A percentile compares a stretch with the other conserved stretches of the same genome.
phyloP scores from a whole-genome alignment of 2,329 filamentous ascomycete genomes.

The Diplodia seriata region DNA sequence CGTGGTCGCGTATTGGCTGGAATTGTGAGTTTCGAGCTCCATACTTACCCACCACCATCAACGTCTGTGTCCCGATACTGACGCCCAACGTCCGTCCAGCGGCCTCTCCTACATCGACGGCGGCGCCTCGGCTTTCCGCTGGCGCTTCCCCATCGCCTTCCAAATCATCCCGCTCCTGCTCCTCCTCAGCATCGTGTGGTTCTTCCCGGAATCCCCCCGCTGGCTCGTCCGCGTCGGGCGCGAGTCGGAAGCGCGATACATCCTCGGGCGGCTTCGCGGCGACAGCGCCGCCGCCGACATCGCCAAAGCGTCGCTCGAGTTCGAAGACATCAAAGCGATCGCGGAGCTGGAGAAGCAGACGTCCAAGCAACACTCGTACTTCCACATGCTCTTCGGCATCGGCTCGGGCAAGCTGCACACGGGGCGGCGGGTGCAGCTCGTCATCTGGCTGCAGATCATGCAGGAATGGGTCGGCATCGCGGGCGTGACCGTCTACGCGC shows the following conservation, averaged over 20 bases:
- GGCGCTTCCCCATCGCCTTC: constrained; percentile 74
- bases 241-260: constrained; percentile 70
- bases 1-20: constrained; percentile 63
- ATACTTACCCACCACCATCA: no score
- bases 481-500: constrained; percentile 68
- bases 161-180: constrained; percentile 70
- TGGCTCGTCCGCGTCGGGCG: constrained; percentile 72
- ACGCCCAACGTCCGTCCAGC: not conserved
- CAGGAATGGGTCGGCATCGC: constrained; percentile 75
- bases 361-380: constrained; percentile 63
- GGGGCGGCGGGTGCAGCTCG: constrained; percentile 71
- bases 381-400: constrained; percentile 71
- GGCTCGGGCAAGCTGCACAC: constrained; percentile 71
- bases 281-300: constrained; percentile 56
- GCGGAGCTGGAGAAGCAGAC: constrained; percentile 62
- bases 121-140: constrained; percentile 65
- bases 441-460: constrained; percentile 74
- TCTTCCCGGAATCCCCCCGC: constrained; percentile 73
- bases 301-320: constrained; percentile 65
- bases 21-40: constrained; percentile 38
- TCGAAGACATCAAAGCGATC: constrained; percentile 71
- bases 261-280: constrained; percentile 70
- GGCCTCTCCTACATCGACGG: constrained; percentile 67
- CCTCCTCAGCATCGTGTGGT: constrained; percentile 64
- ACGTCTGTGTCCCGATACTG: no score